These are phyloP conservation scores for Silene vulgaris DNA, from an alignment of 179 eudicot genomes.

Conservation along the genomic window DNA sequence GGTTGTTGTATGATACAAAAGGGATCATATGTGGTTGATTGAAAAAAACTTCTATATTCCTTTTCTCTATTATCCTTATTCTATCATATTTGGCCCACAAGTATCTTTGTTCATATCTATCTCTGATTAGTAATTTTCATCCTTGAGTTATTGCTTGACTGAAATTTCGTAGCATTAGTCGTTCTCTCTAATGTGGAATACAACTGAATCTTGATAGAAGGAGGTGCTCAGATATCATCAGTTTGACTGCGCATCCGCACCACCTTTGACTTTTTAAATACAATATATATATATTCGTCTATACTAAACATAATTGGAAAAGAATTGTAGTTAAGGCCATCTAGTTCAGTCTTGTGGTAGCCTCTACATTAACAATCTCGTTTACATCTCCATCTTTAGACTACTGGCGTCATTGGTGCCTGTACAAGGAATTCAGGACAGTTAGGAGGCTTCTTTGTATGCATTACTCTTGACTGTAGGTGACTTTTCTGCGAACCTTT, in stretches of 20 bases:
- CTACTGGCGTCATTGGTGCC: slow-evolving; percentile 42
- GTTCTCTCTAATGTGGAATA: slow-evolving; percentile 15
- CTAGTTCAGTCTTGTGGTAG: slow-evolving; percentile 24
- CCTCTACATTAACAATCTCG: slow-evolving; percentile 15
- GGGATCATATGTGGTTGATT: slow-evolving; percentile 25
- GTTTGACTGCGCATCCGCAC: slow-evolving; percentile 7
- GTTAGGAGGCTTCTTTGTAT: slow-evolving; percentile 16
- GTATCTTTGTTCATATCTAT: slow-evolving; percentile 22
- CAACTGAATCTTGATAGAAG: slow-evolving; percentile 20
- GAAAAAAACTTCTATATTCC: slow-evolving; percentile 22
- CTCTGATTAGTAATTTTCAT: neutral
- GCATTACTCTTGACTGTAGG: neutral
- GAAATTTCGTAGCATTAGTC: neutral
- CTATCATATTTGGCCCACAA: slow-evolving; percentile 16
- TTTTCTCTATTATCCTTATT: neutral
- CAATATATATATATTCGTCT: slow-evolving; percentile 22
- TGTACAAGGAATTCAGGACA: slow-evolving; percentile 33
- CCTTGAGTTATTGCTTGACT: slow-evolving; percentile 17
- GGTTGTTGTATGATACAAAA: slow-evolving; percentile 13
- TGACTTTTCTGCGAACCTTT: neutral
- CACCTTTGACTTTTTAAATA: slow-evolving; percentile 27
- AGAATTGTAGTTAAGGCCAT: slow-evolving; percentile 36
- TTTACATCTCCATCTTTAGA: slow-evolving; percentile 64
- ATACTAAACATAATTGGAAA: slow-evolving; percentile 25
- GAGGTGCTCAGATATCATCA: slow-evolving; percentile 25